Evolutionary conservation across 2,329 filamentous ascomycete genomes (phyloP), one percentile per base, ranked within the genome.

Genomic region (Xylaria sp.): DNA sequence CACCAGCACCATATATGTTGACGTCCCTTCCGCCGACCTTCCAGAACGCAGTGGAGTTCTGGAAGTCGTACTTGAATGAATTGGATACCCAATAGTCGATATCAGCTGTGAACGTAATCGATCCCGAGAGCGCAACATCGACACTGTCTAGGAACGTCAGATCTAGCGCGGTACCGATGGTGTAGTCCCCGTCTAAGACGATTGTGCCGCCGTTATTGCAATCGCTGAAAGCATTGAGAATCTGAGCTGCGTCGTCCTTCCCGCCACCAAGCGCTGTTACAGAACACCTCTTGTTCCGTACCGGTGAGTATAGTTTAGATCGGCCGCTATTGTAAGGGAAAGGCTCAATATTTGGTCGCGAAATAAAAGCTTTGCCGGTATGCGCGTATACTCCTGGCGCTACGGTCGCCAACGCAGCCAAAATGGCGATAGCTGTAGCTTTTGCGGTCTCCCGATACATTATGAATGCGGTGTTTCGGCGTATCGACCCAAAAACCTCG

Each of bases 31-130:
- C 76, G 66, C 85, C 82, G 67, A 86, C 82, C 39, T 79, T 80
- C 82, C 83, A 86, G 69, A 85, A 86, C 0, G 82, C 81, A 12
- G 87, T 78, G 88, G 86, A 85, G 70, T 91, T 91, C 74, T 92
- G 91, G 80, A 88, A 93, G 6, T 81, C 82, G 31, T 90, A 89
- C 64, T 86, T 85, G 83, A 92, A 92, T 51, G 85, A 83, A 74
- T 91, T 85, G 9, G 83, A 84, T 71, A 90, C 84, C 91, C 91
- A 92, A 79, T 92, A 92, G 72, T 88, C 85, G 1, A 89, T 90
- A 75, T 93, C 88, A 60, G 67, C 86, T 64, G 86, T 87, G 80
- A 92, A 92, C 65, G 86, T 82, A 23, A 92, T 83, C 25, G 84
- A 85, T 25, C 88, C 89, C 0, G 77, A 78, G 66, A 81, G 82